Evolutionary conservation across 1,139 yeast genomes (phyloP).

Genomic region (Meyerozyma carpophila): DNA sequence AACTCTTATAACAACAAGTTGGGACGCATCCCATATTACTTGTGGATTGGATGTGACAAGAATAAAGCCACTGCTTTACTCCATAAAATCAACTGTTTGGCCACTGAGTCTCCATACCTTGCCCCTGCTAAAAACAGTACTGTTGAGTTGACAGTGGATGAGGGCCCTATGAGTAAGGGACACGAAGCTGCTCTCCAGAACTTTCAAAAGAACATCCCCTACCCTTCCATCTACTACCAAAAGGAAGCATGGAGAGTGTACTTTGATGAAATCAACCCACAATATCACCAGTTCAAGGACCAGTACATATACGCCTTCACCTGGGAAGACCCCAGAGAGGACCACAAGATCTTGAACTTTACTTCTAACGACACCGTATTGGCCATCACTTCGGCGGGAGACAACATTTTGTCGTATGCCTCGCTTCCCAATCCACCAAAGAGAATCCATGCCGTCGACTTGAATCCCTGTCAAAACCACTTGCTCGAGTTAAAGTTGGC

Average conservation of each 20-base stretch:
- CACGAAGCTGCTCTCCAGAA: conserved; percentile 70
- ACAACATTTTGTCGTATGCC: conserved; percentile 71
- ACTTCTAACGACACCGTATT: conserved; percentile 63
- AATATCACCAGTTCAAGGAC: conserved; percentile 65
- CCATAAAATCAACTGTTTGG: conserved; percentile 63
- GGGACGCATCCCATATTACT: conserved; percentile 75
- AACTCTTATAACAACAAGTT: conserved; percentile 58
- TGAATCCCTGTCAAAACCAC: conserved; percentile 80
- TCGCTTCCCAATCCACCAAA: conserved; percentile 65
- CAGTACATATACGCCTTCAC: conserved; percentile 84
- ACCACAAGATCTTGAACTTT: conserved; percentile 58
- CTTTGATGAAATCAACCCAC: conserved; percentile 65
- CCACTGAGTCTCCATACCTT: conserved; percentile 75
- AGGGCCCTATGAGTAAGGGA: conserved; percentile 53
- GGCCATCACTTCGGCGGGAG: conserved; percentile 86
- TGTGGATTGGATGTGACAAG: conserved; percentile 80
- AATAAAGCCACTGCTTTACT: conserved; percentile 54
- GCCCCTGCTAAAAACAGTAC: conserved; percentile 44
- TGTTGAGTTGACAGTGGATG: conserved; percentile 17
- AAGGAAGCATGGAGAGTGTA: conserved; percentile 73
- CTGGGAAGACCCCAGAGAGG: conserved; percentile 89
- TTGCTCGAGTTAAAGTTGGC: conserved; percentile 75
- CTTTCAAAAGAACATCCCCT: conserved; percentile 62
- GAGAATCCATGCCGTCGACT: conserved; percentile 77
- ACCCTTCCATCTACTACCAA: conserved; percentile 75